These are phyloP conservation scores for Caulochytrium protostelioides DNA, from an alignment of 371 early-diverging fungal species.

Conservation along the genomic window DNA sequence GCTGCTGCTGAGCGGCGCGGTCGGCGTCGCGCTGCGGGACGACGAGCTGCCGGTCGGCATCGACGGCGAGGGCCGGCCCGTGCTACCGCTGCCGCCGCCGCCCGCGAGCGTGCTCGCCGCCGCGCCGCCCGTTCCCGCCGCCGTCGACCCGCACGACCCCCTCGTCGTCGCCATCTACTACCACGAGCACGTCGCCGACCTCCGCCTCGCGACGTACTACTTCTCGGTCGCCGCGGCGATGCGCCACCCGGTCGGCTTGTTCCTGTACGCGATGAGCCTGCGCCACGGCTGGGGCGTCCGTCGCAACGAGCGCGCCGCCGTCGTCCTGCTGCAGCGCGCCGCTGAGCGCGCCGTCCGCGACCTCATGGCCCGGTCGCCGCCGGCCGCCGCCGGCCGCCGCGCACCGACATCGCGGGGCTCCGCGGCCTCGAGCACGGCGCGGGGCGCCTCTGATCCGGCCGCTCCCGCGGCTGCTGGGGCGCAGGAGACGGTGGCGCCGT, in stretches of 20 bases:
- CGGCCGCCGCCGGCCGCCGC: too few relatives aligned
- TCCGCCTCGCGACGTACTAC: slow-evolving; percentile 56
- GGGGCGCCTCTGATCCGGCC: too few relatives aligned
- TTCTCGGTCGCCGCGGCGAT: slow-evolving; percentile 53
- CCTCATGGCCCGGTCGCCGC: too few relatives aligned
- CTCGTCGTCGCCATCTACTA: slow-evolving; percentile 17
- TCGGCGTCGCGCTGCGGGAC: too few relatives aligned
- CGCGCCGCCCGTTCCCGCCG: slow-evolving; percentile 8
- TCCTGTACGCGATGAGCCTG: slow-evolving; percentile 65
- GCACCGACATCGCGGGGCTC: too few relatives aligned
- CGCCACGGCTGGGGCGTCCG: slow-evolving; percentile 68
- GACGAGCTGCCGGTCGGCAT: neutral
- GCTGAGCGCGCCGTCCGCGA: slow-evolving; percentile 50
- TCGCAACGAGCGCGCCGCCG: slow-evolving; percentile 6
- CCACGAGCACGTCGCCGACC: slow-evolving; percentile 52
- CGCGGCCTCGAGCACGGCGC: too few relatives aligned
- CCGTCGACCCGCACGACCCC: slow-evolving; percentile 11
- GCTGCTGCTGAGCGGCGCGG: too few relatives aligned
- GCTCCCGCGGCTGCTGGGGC: too few relatives aligned
- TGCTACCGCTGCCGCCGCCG: slow-evolving; percentile 9
- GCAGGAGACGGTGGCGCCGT: too few relatives aligned
- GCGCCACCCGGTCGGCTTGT: slow-evolving; percentile 51
- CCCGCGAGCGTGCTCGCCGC: slow-evolving; percentile 3
- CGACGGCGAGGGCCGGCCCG: neutral
- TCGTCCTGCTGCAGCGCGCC: slow-evolving; percentile 39